Evolutionary conservation across 306 rosid genomes (phyloP).

Genomic region (Casuarina glauca): DNA sequence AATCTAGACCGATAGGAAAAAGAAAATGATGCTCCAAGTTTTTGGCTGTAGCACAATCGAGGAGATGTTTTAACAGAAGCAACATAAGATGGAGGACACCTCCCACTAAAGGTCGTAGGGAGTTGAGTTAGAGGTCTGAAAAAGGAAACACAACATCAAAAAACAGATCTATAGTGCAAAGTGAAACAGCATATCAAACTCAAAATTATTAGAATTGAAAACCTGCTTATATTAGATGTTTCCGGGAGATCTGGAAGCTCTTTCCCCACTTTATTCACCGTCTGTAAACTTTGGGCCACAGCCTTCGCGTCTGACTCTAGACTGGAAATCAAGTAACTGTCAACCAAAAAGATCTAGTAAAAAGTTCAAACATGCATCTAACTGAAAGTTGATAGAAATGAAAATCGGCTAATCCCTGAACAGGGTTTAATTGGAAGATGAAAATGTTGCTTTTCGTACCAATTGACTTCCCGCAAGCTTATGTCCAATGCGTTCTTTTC

Average conservation of each 20-base stretch:
- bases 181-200: no score
- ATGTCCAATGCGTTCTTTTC: slow-evolving; percentile 40
- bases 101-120: slow-evolving; percentile 57
- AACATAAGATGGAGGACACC: slow-evolving; percentile 61
- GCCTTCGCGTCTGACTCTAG: no score
- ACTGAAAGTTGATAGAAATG: not conserved
- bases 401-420: slow-evolving; percentile 48
- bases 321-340: not conserved
- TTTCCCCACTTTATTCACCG: not conserved
- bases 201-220: not conserved
- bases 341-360: not conserved
- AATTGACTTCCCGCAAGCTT: slow-evolving; percentile 42
- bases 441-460: slow-evolving; percentile 49
- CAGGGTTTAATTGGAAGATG: slow-evolving; percentile 51
- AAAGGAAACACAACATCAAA: slow-evolving; percentile 18
- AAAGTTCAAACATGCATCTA: not conserved
- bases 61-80: slow-evolving; percentile 54
- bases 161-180: not conserved
- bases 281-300: not conserved
- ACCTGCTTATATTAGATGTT: slow-evolving; percentile 28
- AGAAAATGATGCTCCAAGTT: no score
- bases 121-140: slow-evolving; percentile 52
- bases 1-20: slow-evolving; percentile 1
- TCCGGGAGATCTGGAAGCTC: slow-evolving; percentile 5
- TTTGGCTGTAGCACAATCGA: slow-evolving; percentile 27